Conservation (phyloP, 2,329 filamentous ascomycete species). For the Hypoxylon sp. region DNA sequence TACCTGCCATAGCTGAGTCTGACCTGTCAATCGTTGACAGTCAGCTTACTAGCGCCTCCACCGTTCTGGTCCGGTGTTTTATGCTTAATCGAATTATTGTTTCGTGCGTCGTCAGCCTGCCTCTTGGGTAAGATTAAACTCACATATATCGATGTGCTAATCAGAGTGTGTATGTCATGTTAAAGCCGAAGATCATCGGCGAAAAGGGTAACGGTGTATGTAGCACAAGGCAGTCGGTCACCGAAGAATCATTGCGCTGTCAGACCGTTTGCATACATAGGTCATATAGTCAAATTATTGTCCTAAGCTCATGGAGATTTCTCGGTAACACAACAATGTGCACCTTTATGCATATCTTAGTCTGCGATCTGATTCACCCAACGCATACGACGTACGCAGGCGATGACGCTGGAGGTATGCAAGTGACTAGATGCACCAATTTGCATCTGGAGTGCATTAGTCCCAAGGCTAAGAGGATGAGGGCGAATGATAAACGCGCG, state of each 20-base stretch:
- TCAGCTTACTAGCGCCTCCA: slow-evolving; percentile 33
- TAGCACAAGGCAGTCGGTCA: slow-evolving; percentile 9
- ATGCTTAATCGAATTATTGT: slow-evolving; percentile 4
- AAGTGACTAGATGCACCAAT: slow-evolving; percentile 30
- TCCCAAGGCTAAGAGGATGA: slow-evolving; percentile 19
- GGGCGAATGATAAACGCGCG: too few relatives aligned
- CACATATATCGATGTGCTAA: too few relatives aligned
- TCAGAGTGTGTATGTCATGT: slow-evolving; percentile 2
- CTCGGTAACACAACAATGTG: slow-evolving; percentile 25
- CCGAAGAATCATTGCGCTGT: too few relatives aligned
- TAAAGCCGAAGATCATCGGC: slow-evolving; percentile 6
- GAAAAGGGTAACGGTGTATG: slow-evolving; percentile 9
- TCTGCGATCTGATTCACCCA: slow-evolving; percentile 32
- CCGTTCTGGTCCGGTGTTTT: slow-evolving; percentile 7
- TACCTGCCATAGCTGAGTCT: slow-evolving; percentile 14
- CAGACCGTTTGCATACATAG: too few relatives aligned
- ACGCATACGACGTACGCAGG: slow-evolving; percentile 19
- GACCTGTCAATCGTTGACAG: slow-evolving; percentile 10
- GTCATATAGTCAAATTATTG: slow-evolving; percentile 6
- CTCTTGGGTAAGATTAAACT: slow-evolving; percentile 1
- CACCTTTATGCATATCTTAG: slow-evolving; percentile 17
- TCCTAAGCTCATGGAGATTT: slow-evolving; percentile 25
- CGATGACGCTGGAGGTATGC: slow-evolving; percentile 30
- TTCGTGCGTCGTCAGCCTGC: slow-evolving; percentile 1
- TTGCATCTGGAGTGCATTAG: slow-evolving; percentile 37